These are phyloP conservation scores for Petunia secreta DNA, from an alignment of 257 asterid genomes.

Conservation along the genomic window DNA sequence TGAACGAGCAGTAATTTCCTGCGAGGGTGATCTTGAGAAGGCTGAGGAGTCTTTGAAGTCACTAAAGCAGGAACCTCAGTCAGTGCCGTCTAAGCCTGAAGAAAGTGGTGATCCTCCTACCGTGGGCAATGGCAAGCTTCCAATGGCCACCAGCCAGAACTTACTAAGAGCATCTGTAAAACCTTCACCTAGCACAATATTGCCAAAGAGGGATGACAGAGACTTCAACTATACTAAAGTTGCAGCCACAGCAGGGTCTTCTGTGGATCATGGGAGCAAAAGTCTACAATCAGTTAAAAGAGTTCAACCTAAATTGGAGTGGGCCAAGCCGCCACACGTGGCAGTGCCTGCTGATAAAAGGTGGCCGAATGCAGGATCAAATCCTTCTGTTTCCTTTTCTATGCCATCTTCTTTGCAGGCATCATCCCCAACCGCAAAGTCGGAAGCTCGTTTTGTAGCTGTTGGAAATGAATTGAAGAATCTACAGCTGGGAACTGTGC, in stretches of 20 bases:
- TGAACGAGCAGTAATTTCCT: slow-evolving; percentile 80
- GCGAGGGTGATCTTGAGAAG: slow-evolving; percentile 86
- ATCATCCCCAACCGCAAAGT: slow-evolving; percentile 44
- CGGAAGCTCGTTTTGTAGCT: slow-evolving; percentile 47
- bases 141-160: slow-evolving; percentile 45
- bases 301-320: slow-evolving; percentile 61
- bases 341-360: slow-evolving; percentile 59
- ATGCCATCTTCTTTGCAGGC: slow-evolving; percentile 47
- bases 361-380: slow-evolving; percentile 55
- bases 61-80: slow-evolving; percentile 70
- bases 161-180: slow-evolving; percentile 45
- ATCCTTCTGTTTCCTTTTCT: slow-evolving; percentile 50
- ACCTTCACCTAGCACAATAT: slow-evolving; percentile 45
- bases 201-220: slow-evolving; percentile 65
- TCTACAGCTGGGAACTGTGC: slow-evolving; percentile 69
- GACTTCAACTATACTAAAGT: slow-evolving; percentile 75
- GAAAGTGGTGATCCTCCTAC: slow-evolving; percentile 68
- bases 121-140: slow-evolving; percentile 47
- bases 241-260: slow-evolving; percentile 48
- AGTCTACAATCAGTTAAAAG: slow-evolving; percentile 56
- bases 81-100: slow-evolving; percentile 58
- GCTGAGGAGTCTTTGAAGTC: slow-evolving; percentile 77
- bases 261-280: slow-evolving; percentile 59
- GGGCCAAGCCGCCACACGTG: slow-evolving; percentile 67
- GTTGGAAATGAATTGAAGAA: slow-evolving; percentile 62